Percentiles rank a stretch among this genome's conserved stretches.
These are phyloP conservation scores for Lavandula angustifolia DNA, from an alignment of 257 asterid species.

Conservation along the genomic window DNA sequence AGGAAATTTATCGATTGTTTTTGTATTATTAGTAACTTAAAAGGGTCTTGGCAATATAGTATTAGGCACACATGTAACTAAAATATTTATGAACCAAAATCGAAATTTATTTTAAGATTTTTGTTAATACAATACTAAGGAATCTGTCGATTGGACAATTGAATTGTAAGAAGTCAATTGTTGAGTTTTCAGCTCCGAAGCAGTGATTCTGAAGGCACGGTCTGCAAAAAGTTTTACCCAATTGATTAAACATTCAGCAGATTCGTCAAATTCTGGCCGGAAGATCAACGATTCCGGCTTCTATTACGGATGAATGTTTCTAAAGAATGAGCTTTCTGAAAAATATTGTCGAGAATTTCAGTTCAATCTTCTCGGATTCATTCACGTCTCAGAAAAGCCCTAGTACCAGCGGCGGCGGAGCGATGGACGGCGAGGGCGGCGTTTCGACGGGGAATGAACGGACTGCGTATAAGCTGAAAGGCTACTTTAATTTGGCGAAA, in stretches of 20 bases:
- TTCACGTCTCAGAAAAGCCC: conserved; percentile 46
- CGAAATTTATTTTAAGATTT: too few relatives aligned
- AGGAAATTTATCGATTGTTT: too few relatives aligned
- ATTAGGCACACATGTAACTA: too few relatives aligned
- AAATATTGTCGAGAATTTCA: conserved; percentile 56
- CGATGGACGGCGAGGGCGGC: conserved; percentile 72
- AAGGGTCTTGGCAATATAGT: too few relatives aligned
- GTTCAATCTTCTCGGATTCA: conserved; percentile 62
- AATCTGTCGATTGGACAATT: not conserved
- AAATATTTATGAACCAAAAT: too few relatives aligned
- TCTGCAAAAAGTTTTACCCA: conserved; percentile 2
- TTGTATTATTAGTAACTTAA: too few relatives aligned
- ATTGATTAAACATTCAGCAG: not conserved
- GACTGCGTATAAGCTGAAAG: conserved; percentile 78
- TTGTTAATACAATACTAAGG: not conserved
- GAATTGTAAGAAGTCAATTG: conserved; percentile 29
- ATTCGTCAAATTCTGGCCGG: not conserved
- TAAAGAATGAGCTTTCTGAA: conserved; percentile 62
- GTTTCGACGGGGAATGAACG: conserved; percentile 90
- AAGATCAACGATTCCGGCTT: conserved; percentile 13
- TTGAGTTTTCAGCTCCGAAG: conserved; percentile 21
- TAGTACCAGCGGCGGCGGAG: conserved; percentile 36
- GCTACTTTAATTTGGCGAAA: conserved; percentile 87
- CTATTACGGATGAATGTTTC: conserved; percentile 12
- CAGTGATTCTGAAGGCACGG: conserved; percentile 20